Evolutionary conservation across 192 early-diverging fungal genomes (phyloP), one percentile per base, ranked within the genome.

Genomic region (Coemansia asiatica): DNA sequence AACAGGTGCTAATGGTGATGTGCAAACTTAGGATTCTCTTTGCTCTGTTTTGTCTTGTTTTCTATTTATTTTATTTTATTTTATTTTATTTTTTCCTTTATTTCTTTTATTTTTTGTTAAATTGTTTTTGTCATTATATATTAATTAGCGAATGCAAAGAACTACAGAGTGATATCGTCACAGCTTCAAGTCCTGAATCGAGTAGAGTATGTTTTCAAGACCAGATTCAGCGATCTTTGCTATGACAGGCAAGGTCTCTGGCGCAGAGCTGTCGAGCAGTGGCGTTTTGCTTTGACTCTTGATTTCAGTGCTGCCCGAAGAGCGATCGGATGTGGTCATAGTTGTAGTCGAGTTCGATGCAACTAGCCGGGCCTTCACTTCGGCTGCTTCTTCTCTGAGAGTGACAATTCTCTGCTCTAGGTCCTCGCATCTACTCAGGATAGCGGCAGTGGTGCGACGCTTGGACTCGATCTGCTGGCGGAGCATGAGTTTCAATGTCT

Each of bases 401-500:
- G 56, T 29, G 36, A 56, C 66, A 44, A 75, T 68, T 4, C 50
- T 38, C 23, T 56, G 57, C 25, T 66, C 63, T 6, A 81, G 63
- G 44, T 68, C 66, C 19, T 48, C 51, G 63, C 72, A 81, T 33
- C 68, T 75, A 16, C 50, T 40, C 23, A 60, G 51, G 7, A 74
- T 69, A 13, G 36, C 51, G 27, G 71, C 63, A 7, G 72, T 51
- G 5, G 67, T 56, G 46, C 49, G 69, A 13, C 69, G 66, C 38
- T 75, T 71, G 55, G 64, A 54, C 12, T 83, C 72, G n/a, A 90
- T 69, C 73, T 91, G 90, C 35, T 87, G 77, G 28, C 83, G 83
- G 77, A 91, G 82, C 76, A 90, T 83, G 16, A 89, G 74, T 50
- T 82, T 74, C 22, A 91, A 67, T 1, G 89, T 87, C 58, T 91